These are phyloP conservation scores for Helianthus tuberosus DNA, from an alignment of 129 eudicot species.

Conservation along the genomic window DNA sequence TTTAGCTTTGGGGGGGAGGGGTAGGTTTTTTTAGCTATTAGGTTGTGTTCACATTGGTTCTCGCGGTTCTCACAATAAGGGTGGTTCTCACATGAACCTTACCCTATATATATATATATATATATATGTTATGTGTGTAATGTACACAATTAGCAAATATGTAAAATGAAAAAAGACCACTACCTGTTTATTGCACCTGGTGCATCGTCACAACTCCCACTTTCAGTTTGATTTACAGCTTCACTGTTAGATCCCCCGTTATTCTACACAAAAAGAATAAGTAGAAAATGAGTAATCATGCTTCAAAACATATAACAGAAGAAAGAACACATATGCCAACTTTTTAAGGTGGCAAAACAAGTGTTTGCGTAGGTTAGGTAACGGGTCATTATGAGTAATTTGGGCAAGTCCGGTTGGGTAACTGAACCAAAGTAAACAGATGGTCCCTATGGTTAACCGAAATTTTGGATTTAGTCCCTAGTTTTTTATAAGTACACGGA, in stretches of 20 bases:
- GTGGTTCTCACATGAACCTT: no score
- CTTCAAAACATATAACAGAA: neutral
- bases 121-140: neutral
- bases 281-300: constrained; percentile 1
- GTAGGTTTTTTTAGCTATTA: no score
- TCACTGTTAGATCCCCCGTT: constrained; percentile 51
- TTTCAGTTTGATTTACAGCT: constrained; percentile 61
- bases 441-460: no score
- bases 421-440: no score
- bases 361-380: neutral
- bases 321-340: neutral
- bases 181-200: constrained; percentile 71
- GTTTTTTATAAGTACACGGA: no score
- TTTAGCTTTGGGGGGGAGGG: no score
- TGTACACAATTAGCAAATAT: neutral
- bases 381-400: neutral
- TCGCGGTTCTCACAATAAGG: no score
- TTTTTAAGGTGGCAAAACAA: neutral
- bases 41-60: no score
- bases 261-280: constrained; percentile 44
- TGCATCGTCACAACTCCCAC: constrained; percentile 66
- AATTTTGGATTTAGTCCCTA: no score
- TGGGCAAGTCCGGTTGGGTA: neutral
- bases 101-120: neutral
- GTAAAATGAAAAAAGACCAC: neutral